Evolutionary conservation across 2,329 filamentous ascomycete species (phyloP).

Genomic region (Epichloe brachyelytri): DNA sequence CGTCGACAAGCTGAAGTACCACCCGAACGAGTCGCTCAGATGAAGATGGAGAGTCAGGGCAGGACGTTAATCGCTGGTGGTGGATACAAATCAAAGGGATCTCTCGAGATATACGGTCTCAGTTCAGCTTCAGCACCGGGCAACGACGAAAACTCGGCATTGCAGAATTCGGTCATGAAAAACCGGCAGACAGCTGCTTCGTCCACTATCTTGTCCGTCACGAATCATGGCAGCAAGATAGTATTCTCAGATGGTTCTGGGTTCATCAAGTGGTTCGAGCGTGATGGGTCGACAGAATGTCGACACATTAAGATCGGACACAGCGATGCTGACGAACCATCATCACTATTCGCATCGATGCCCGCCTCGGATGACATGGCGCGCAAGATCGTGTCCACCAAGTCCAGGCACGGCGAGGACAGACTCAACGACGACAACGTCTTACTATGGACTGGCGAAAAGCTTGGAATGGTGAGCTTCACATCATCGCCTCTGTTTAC

Average conservation of each 20-base stretch:
- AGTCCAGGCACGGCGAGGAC: slow-evolving; percentile 20
- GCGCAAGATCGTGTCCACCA: slow-evolving; percentile 61
- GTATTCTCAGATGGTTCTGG: slow-evolving; percentile 78
- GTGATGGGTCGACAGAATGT: slow-evolving; percentile 58
- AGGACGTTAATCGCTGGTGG: slow-evolving; percentile 70
- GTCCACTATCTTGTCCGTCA: slow-evolving; percentile 70
- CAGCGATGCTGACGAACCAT: slow-evolving; percentile 32
- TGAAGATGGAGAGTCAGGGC: slow-evolving; percentile 39
- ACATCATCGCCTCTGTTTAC: slow-evolving; percentile 36
- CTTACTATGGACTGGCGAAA: slow-evolving; percentile 79
- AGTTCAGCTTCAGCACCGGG: slow-evolving; percentile 16
- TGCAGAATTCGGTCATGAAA: slow-evolving; percentile 42
- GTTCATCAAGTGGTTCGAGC: slow-evolving; percentile 79
- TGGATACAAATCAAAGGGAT: slow-evolving; percentile 85
- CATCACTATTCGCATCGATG: slow-evolving; percentile 36
- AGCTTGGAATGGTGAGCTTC: slow-evolving; percentile 60
- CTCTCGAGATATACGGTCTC: slow-evolving; percentile 72
- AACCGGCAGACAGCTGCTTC: slow-evolving; percentile 76
- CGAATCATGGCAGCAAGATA: slow-evolving; percentile 68
- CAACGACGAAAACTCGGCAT: slow-evolving; percentile 10
- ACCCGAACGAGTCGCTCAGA: slow-evolving; percentile 36
- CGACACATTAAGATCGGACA: slow-evolving; percentile 42
- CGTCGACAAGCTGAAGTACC: slow-evolving; percentile 43
- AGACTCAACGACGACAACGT: slow-evolving; percentile 50
- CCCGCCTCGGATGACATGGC: slow-evolving; percentile 57